These are phyloP conservation scores for Lactarius akahatsu DNA, from an alignment of 768 basidiomycete genomes.

Conservation along the genomic window DNA sequence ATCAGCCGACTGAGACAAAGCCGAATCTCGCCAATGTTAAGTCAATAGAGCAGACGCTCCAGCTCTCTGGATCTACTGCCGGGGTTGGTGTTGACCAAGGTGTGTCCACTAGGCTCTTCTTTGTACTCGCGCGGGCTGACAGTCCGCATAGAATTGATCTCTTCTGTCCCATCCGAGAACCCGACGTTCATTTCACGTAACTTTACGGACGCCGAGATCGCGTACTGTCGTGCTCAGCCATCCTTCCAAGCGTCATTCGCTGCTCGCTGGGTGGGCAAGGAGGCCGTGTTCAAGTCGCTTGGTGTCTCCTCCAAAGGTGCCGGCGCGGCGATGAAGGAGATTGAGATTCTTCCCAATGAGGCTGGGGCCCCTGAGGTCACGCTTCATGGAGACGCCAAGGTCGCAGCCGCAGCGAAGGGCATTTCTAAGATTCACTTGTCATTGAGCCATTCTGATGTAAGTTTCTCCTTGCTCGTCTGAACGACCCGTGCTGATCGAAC, in stretches of 20 bases:
- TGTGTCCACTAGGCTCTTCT: slow-evolving; percentile 36
- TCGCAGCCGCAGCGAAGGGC: slow-evolving; percentile 68
- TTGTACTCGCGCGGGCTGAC: slow-evolving; percentile 20
- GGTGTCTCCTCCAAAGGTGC: slow-evolving; percentile 90
- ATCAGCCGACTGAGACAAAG: slow-evolving; percentile 51
- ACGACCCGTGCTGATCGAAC: slow-evolving; percentile 28
- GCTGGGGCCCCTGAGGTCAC: slow-evolving; percentile 77
- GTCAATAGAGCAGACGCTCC: slow-evolving; percentile 56
- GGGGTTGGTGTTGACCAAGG: slow-evolving; percentile 93
- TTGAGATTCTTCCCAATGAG: slow-evolving; percentile 83
- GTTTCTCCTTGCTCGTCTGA: slow-evolving; percentile 34
- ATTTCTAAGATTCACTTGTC: slow-evolving; percentile 78
- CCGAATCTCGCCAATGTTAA: slow-evolving; percentile 67
- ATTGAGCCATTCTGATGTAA: slow-evolving; percentile 89
- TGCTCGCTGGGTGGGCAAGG: slow-evolving; percentile 96
- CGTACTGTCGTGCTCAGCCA: slow-evolving; percentile 85
- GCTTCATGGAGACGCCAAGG: slow-evolving; percentile 77
- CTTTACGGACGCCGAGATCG: slow-evolving; percentile 86
- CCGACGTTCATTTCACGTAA: slow-evolving; percentile 86
- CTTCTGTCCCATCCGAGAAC: slow-evolving; percentile 87
- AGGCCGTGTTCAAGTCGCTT: slow-evolving; percentile 95
- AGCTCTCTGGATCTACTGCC: slow-evolving; percentile 46
- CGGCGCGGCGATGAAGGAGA: slow-evolving; percentile 93
- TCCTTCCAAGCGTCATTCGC: slow-evolving; percentile 90
- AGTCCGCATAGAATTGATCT: slow-evolving; percentile 70